Evolutionary conservation across 768 basidiomycete genomes (phyloP).

Genomic region (Suillus discolor): DNA sequence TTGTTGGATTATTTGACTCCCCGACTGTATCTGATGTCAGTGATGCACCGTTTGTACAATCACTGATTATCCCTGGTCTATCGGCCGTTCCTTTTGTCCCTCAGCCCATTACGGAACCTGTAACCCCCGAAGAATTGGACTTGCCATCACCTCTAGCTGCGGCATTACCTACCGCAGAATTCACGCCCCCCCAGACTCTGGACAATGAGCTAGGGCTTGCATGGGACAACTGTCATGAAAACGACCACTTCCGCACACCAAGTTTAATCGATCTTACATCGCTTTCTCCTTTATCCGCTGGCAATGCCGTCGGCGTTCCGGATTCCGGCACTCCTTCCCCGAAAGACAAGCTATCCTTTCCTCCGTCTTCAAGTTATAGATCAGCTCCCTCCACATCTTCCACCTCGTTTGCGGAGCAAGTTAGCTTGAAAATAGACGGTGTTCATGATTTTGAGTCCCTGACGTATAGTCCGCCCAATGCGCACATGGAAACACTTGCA

Average conservation of each 20-base stretch:
- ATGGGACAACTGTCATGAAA: constrained; percentile 39
- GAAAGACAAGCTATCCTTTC: neutral
- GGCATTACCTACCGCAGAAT: constrained; percentile 11
- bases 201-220: constrained; percentile 62
- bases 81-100: constrained; percentile 37
- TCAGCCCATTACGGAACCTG: constrained; percentile 30
- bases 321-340: neutral
- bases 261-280: constrained; percentile 60
- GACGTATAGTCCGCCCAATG: constrained; percentile 29
- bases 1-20: constrained; percentile 64
- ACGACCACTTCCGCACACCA: constrained; percentile 50
- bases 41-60: constrained; percentile 25
- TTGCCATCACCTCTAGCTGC: constrained; percentile 24
- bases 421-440: constrained; percentile 12
- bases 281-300: constrained; percentile 32
- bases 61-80: constrained; percentile 36
- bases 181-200: constrained; percentile 39
- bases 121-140: constrained; percentile 15
- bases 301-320: constrained; percentile 3
- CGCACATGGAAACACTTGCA: constrained; percentile 18
- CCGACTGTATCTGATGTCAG: constrained; percentile 18
- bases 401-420: constrained; percentile 4
- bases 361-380: neutral
- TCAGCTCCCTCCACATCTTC: neutral
- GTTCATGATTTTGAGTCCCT: neutral